Evolutionary conservation across 371 early-diverging fungal species (phyloP).

Genomic region (Mortierella sp.): DNA sequence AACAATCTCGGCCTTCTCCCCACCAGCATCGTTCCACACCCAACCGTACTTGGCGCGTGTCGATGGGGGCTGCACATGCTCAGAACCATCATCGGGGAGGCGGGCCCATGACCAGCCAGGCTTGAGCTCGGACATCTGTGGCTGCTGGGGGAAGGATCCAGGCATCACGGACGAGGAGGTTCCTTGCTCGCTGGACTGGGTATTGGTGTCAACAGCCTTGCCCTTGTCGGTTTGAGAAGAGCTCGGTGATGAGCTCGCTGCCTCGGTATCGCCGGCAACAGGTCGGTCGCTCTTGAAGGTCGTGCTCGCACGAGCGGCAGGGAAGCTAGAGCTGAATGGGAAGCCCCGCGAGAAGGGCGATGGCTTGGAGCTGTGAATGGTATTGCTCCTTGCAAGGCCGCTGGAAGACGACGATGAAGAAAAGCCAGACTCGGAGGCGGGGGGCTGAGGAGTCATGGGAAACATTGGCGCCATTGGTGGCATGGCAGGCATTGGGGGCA

Average conservation of each 20-base stretch:
- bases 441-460: constrained; percentile 16
- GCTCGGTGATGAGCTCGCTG: neutral
- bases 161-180: constrained; percentile 33
- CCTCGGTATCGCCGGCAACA: constrained; percentile 31
- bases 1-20: constrained; percentile 26
- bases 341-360: constrained; percentile 36
- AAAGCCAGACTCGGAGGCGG: neutral
- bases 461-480: constrained; percentile 29
- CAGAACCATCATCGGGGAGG: constrained; percentile 44
- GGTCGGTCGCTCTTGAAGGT: constrained; percentile 30
- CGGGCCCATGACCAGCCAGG: constrained; percentile 45
- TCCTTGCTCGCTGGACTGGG: neutral
- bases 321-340: constrained; percentile 27
- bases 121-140: constrained; percentile 24
- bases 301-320: neutral
- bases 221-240: constrained; percentile 13
- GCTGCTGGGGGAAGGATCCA: constrained; percentile 35
- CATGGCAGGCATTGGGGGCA: constrained; percentile 26
- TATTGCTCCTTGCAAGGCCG: constrained; percentile 25
- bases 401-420: neutral
- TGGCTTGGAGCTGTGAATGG: constrained; percentile 35
- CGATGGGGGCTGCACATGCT: constrained; percentile 43
- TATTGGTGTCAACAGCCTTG: constrained; percentile 12
- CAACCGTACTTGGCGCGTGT: constrained; percentile 50
- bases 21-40: constrained; percentile 44